phyloP scores from a whole-genome alignment of 2,329 filamentous ascomycete genomes.

The Penicillium sp. region DNA sequence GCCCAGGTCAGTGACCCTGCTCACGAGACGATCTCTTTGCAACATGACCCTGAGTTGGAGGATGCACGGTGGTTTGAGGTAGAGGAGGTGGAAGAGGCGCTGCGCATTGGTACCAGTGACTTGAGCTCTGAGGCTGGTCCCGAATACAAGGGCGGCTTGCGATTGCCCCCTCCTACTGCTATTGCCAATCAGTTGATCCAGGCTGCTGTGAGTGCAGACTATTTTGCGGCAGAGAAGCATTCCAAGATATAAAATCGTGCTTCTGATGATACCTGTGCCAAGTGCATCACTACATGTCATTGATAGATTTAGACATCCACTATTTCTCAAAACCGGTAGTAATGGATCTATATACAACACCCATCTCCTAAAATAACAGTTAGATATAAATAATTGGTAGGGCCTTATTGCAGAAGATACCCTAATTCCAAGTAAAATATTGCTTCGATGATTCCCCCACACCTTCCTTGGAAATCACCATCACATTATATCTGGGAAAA shows the following conservation, averaged over 20 bases:
- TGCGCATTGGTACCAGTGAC: constrained; percentile 64
- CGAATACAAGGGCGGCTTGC: constrained; percentile 71
- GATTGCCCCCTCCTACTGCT: constrained; percentile 78
- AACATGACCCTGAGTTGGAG: constrained; percentile 88
- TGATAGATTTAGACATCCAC: background rate
- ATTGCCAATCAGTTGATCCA: constrained; percentile 88
- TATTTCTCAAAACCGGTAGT: background rate
- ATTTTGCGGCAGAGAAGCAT: constrained; percentile 58
- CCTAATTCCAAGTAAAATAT: too few relatives aligned
- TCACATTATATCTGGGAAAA: background rate
- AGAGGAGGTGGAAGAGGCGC: constrained; percentile 74
- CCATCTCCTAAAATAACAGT: background rate
- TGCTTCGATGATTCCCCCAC: too few relatives aligned
- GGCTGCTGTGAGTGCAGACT: constrained; percentile 71
- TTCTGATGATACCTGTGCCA: background rate
- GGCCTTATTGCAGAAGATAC: too few relatives aligned
- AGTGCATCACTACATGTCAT: background rate
- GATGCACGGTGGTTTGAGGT: constrained; percentile 83
- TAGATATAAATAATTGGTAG: too few relatives aligned
- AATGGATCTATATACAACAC: background rate
- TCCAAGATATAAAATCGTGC: constrained; percentile 37
- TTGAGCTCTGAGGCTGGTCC: constrained; percentile 63
- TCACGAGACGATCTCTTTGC: constrained; percentile 76
- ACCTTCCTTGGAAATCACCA: too few relatives aligned
- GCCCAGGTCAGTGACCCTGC: constrained; percentile 73